A percentile compares a stretch with the other conserved stretches of the same genome.
Conservation (phyloP, 495 filamentous ascomycete genomes). For the Entonaema liquescens region DNA sequence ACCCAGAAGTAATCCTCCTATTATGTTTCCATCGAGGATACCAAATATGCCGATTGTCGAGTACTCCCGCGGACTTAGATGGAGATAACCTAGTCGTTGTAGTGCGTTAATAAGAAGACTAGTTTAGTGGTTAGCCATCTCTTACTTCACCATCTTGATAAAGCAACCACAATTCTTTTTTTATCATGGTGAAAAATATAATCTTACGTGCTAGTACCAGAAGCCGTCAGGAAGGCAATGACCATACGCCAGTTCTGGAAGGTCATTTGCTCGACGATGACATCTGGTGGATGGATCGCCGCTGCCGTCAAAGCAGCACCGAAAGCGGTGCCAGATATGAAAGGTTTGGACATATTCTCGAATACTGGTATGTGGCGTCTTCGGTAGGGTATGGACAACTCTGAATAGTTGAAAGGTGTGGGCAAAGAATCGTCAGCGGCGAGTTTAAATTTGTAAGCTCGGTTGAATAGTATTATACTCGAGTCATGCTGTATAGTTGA, state of each 20-base stretch:
- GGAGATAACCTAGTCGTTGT: constrained; percentile 46
- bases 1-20: constrained; percentile 64
- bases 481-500: constrained; percentile 25
- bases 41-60: constrained; percentile 53
- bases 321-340: constrained; percentile 60
- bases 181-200: not conserved
- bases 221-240: constrained; percentile 63
- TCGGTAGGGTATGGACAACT: not conserved
- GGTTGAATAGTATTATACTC: constrained; percentile 19
- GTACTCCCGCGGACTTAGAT: constrained; percentile 45
- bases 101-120: constrained; percentile 46
- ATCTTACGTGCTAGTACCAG: constrained; percentile 63
- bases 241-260: constrained; percentile 66
- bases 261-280: constrained; percentile 63
- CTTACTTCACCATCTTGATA: not conserved
- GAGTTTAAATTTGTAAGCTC: constrained; percentile 7
- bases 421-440: not conserved
- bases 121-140: constrained; percentile 15
- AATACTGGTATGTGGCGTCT: not conserved
- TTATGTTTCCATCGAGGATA: constrained; percentile 62
- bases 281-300: constrained; percentile 60
- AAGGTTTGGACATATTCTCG: constrained; percentile 19
- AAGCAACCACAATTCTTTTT: not conserved
- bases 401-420: not conserved
- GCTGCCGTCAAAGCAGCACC: constrained; percentile 63